Base-by-base conservation (phyloP, 257 asterid species). In the Solanum virginianum region DNA sequence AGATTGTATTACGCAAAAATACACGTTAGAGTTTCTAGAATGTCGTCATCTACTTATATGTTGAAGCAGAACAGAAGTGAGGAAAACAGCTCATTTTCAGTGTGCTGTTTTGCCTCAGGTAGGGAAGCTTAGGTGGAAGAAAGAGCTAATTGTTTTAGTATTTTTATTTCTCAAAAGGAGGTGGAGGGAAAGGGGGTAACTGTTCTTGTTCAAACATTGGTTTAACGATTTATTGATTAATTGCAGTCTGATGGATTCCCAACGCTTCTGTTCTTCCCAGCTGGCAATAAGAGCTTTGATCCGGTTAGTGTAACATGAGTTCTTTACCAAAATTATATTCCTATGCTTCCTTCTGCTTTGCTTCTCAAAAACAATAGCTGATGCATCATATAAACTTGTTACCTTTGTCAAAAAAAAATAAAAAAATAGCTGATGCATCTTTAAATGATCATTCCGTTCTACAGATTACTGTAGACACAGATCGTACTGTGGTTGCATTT, bases 261-360 rank as follows among this genome's bases (percentile, higher is more conserved):
- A 6, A 96, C 99, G 0, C 90, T 96, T 71, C 97, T 96, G 45
- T 95, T 96, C 95, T 96, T 91, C 91, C 99, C 99, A 1, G 98
- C 99, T 69, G 99, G 99, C 85, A 94, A 96, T 85, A 96, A 96
- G 92, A 94, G 99, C 87, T 95, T 96, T 10, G 99, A 96, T 82
- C 99, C 99, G 86, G 99, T 96, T 83, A 89, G 98, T 66, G 8
- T 49, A 75, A 49, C 7, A 22, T 8, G 4, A 55, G n/a, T 15
- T 80, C 77, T 75, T 41, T 84, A 6, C 51, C 77, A 49, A 45
- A 45, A 85, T 75, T 84, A 79, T 83, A 20, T 62, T 22, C 3
- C n/a, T 56, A 54, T 11, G n/a, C 80, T 56, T 66, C 29, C 57
- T 51, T 75, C 43, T 15, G 7, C 15, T 49, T 49, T 8, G 13